Evolutionary conservation across 176 grass and related monocot species (phyloP).

Genomic region (Oryza rufipogon): DNA sequence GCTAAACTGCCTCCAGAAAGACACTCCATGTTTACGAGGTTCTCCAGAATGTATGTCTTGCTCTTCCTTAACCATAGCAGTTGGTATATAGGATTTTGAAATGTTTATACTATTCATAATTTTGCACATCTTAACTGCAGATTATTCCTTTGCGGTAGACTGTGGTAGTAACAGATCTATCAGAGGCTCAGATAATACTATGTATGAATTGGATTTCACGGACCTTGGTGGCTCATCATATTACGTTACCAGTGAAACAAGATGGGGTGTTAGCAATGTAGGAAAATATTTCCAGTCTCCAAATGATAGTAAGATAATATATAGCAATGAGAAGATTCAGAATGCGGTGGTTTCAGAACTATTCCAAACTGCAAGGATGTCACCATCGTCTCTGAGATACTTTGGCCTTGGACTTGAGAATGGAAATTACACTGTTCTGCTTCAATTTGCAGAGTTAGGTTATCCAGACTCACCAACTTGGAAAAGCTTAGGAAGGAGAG

Average conservation of each 20-base stretch:
- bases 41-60: constrained; percentile 65
- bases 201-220: constrained; percentile 58
- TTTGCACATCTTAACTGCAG: constrained; percentile 40
- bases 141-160: constrained; percentile 74
- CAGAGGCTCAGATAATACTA: constrained; percentile 55
- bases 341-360: constrained; percentile 60
- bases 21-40: constrained; percentile 64
- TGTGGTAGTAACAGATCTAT: constrained; percentile 52
- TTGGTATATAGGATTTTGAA: background rate
- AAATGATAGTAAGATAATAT: constrained; percentile 47
- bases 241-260: constrained; percentile 57
- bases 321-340: constrained; percentile 49
- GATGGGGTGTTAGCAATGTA: constrained; percentile 79
- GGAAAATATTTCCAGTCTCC: constrained; percentile 62
- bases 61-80: constrained; percentile 10
- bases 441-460: constrained; percentile 70
- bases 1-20: constrained; percentile 76
- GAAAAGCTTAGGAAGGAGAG: constrained; percentile 71
- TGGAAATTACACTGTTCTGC: constrained; percentile 82
- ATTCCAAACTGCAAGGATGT: constrained; percentile 71
- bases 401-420: constrained; percentile 95
- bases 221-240: constrained; percentile 60
- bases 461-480: constrained; percentile 47
- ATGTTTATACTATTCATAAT: background rate
- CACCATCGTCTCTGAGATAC: constrained; percentile 83